Percentiles rank a stretch among this genome's conserved stretches.
Evolutionary conservation across 2,329 filamentous ascomycete species (phyloP).

Genomic region (Sporothrix curviconia): DNA sequence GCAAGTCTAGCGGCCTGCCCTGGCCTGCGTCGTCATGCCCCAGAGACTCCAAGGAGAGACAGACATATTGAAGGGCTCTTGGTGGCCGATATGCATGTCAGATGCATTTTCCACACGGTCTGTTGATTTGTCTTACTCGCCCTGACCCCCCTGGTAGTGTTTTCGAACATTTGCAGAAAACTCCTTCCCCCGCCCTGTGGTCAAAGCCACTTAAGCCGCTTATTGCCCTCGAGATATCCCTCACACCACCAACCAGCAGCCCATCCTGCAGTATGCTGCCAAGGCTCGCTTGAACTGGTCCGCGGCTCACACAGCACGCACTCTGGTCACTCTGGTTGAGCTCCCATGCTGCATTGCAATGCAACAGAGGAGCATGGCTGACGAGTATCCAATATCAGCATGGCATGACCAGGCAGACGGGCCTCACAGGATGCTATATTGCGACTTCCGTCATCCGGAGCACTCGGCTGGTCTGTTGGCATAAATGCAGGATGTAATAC

Average conservation of each 20-base stretch:
- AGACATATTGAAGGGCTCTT: no score
- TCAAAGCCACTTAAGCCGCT: neutral
- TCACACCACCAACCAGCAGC: neutral
- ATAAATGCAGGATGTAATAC: neutral
- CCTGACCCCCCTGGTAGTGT: no score
- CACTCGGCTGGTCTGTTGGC: neutral
- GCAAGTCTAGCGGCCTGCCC: no score
- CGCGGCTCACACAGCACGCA: no score
- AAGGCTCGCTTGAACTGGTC: no score
- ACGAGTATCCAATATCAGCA: neutral
- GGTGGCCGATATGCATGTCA: conserved; percentile 6
- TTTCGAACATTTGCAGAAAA: conserved; percentile 10
- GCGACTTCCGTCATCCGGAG: no score
- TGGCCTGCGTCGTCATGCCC: no score
- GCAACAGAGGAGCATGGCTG: neutral
- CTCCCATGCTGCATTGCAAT: no score
- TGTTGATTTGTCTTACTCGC: neutral
- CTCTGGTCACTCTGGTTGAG: no score
- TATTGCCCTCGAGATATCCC: neutral
- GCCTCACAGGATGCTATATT: no score
- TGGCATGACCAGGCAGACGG: neutral
- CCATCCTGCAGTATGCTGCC: no score
- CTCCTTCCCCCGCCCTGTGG: neutral
- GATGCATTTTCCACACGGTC: neutral
- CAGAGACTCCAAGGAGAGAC: neutral